These are phyloP conservation scores for Verbascum thapsus DNA, from an alignment of 257 asterid species.

Conservation along the genomic window DNA sequence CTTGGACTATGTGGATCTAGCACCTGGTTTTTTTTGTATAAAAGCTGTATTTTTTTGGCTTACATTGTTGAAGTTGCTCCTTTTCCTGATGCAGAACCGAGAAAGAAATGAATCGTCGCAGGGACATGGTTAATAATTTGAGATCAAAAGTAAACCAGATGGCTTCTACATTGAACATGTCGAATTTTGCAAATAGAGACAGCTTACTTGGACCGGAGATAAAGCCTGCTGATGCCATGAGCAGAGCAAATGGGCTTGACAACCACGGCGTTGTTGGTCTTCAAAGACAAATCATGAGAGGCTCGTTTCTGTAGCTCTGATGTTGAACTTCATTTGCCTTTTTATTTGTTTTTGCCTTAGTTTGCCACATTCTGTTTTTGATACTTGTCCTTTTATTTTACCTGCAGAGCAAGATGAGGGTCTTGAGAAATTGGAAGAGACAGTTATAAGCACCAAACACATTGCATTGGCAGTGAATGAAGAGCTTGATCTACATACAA, in stretches of 20 bases:
- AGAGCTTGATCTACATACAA: constrained; percentile 87
- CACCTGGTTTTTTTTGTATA: constrained; percentile 2
- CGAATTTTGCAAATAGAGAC: constrained; percentile 85
- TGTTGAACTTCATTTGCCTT: constrained; percentile 27
- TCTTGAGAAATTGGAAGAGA: constrained; percentile 85
- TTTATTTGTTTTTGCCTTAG: constrained; percentile 29
- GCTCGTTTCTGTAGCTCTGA: constrained; percentile 41
- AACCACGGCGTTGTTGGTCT: constrained; percentile 84
- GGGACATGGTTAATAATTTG: constrained; percentile 71
- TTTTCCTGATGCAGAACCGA: constrained; percentile 56
- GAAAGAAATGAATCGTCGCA: constrained; percentile 91
- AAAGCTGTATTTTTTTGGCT: not conserved
- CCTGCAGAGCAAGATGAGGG: constrained; percentile 93
- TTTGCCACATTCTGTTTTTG: constrained; percentile 16
- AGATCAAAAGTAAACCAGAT: constrained; percentile 77
- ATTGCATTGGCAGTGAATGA: constrained; percentile 94
- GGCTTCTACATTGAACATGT: constrained; percentile 87
- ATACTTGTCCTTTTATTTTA: constrained; percentile 9
- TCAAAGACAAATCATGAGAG: constrained; percentile 93
- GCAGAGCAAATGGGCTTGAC: constrained; percentile 78
- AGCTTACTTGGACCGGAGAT: constrained; percentile 93
- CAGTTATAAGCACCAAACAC: constrained; percentile 91
- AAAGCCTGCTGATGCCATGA: constrained; percentile 82
- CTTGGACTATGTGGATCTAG: constrained; percentile 1
- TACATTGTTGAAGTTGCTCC: constrained; percentile 15